Conservation (phyloP, 257 asterid genomes). For the Jacaranda copaia region DNA sequence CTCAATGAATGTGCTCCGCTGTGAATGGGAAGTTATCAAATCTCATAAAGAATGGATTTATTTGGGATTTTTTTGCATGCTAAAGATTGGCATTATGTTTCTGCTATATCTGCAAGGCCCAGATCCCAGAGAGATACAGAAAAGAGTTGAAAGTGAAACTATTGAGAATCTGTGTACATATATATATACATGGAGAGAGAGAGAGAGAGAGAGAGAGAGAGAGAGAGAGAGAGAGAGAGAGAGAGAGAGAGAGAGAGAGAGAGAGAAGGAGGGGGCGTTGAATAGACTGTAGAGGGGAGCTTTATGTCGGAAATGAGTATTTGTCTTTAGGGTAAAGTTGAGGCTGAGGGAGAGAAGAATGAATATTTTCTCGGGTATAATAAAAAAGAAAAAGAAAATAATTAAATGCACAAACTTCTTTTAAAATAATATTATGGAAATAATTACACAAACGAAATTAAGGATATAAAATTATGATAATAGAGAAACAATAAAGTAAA, state of each 20-base stretch:
- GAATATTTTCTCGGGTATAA: constrained; percentile 19
- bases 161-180: constrained; percentile 31
- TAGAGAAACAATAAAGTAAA: too few species aligned
- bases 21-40: constrained; percentile 35
- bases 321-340: constrained; percentile 69
- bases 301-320: constrained; percentile 58
- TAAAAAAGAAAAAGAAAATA: background rate
- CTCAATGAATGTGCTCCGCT: constrained; percentile 37
- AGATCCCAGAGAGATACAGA: constrained; percentile 34
- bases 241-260: background rate
- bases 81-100: constrained; percentile 40
- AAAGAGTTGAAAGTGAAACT: constrained; percentile 30
- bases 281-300: constrained; percentile 51
- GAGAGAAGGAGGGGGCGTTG: constrained; percentile 36
- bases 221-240: background rate
- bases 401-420: background rate
- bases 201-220: background rate
- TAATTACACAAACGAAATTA: background rate
- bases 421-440: background rate
- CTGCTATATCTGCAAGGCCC: constrained; percentile 41
- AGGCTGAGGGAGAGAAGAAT: constrained; percentile 43
- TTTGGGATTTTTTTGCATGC: constrained; percentile 41
- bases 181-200: constrained; percentile 12
- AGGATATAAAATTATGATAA: background rate
- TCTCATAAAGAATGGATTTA: constrained; percentile 42